phyloP scores from a whole-genome alignment of 352 stramenopile genomes.

The Phytophthora quininea region DNA sequence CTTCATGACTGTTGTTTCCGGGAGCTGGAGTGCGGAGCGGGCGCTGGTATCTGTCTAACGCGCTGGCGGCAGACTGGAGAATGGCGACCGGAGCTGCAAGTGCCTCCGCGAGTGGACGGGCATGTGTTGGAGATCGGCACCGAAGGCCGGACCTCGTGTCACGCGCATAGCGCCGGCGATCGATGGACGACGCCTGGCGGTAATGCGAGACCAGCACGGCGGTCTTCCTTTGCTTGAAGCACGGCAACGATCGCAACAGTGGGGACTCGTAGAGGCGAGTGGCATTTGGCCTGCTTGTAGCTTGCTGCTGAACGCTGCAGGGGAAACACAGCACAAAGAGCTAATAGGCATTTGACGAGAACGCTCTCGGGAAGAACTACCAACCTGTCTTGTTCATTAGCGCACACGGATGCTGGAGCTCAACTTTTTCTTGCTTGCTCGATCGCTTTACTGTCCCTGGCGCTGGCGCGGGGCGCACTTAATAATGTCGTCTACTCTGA shows the following conservation, averaged over 20 bases:
- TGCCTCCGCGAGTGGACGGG: constrained; percentile 17
- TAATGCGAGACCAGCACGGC: constrained; percentile 12
- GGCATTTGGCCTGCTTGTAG: not conserved
- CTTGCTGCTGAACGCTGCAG: no score
- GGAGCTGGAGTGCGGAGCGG: constrained; percentile 3
- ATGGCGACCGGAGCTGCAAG: constrained; percentile 12
- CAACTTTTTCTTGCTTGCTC: constrained; percentile 17
- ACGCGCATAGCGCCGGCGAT: constrained; percentile 21
- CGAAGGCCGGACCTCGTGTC: constrained; percentile 7
- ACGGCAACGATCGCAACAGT: not conserved
- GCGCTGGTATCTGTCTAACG: constrained; percentile 15
- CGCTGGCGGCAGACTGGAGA: constrained; percentile 28
- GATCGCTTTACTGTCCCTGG: constrained; percentile 53
- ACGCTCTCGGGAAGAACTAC: constrained; percentile 18
- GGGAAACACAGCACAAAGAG: not conserved
- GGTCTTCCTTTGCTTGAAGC: not conserved
- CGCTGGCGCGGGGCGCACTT: constrained; percentile 91
- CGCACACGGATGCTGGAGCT: constrained; percentile 17
- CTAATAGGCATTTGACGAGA: not conserved
- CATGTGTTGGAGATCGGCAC: not conserved
- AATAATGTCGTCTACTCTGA: constrained; percentile 99
- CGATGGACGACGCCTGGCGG: constrained; percentile 1
- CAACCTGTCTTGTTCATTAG: constrained; percentile 35
- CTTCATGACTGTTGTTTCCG: constrained; percentile 31
- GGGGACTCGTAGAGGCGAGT: not conserved